Evolutionary conservation across 2,329 filamentous ascomycete species (phyloP).

Genomic region (Chrysosporium queenslandicum): DNA sequence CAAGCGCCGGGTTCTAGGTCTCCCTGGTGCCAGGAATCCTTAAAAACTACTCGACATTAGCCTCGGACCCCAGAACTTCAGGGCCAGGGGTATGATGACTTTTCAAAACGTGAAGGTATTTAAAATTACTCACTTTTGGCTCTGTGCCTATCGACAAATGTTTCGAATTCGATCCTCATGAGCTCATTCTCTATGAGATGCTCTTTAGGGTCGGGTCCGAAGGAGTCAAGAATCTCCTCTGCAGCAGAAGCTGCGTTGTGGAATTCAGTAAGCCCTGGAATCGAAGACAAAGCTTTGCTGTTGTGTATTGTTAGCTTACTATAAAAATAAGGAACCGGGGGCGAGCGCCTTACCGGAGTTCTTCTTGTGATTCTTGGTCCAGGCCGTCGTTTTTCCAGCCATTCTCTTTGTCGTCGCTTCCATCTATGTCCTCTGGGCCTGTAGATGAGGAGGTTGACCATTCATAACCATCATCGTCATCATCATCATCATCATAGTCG

Average conservation of each 20-base stretch:
- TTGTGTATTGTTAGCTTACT: constrained; percentile 6
- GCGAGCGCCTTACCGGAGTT: neutral
- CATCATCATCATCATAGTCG: constrained; percentile 15
- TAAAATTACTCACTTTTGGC: constrained; percentile 24
- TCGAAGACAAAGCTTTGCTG: neutral
- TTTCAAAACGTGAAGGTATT: no score
- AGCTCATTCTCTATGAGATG: neutral
- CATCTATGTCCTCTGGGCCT: constrained; percentile 3
- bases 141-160: constrained; percentile 28
- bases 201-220: constrained; percentile 7
- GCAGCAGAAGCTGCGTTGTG: neutral
- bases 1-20: constrained; percentile 36
- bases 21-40: constrained; percentile 38
- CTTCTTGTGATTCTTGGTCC: neutral
- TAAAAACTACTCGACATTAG: constrained; percentile 24
- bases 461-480: constrained; percentile 15
- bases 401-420: constrained; percentile 11
- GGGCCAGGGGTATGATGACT: no score
- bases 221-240: constrained; percentile 4
- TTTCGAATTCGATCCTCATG: constrained; percentile 22
- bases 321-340: no score
- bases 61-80: no score
- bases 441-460: constrained; percentile 4
- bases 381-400: no score
- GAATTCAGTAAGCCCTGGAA: neutral